A percentile compares a stretch with the other conserved stretches of the same genome.
Conservation (phyloP, 1,284 basidiomycete species). For the Puccinia hordei region DNA sequence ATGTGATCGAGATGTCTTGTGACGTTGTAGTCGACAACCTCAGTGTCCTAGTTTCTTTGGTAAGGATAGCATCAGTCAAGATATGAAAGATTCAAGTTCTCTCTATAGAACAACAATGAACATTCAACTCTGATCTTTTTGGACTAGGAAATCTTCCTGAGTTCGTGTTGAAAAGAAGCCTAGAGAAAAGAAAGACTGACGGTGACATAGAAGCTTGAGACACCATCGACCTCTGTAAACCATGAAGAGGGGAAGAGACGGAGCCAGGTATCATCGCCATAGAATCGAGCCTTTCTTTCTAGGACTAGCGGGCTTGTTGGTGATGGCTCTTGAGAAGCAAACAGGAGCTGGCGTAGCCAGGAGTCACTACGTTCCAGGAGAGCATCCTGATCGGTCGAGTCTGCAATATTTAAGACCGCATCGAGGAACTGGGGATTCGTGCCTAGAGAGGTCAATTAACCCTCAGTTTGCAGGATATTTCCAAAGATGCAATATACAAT, state of each 20-base stretch:
- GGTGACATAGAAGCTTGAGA: constrained; percentile 55
- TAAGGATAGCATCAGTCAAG: neutral
- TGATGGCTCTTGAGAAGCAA: constrained; percentile 16
- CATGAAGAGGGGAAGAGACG: constrained; percentile 53
- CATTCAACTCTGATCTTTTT: too few relatives aligned
- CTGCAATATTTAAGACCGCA: constrained; percentile 54
- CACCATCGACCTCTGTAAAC: constrained; percentile 53
- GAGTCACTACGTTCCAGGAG: constrained; percentile 53
- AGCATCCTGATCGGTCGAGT: constrained; percentile 39
- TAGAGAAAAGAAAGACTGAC: constrained; percentile 38
- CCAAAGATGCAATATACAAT: neutral
- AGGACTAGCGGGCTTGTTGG: too few relatives aligned
- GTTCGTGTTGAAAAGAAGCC: neutral
- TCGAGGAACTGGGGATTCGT: constrained; percentile 54
- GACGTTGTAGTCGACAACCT: constrained; percentile 53
- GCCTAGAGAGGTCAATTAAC: neutral
- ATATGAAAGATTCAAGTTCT: neutral
- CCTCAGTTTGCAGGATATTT: neutral
- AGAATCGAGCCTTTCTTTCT: constrained; percentile 50
- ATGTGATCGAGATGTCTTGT: constrained; percentile 53
- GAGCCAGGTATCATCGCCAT: constrained; percentile 55
- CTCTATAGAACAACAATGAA: neutral
- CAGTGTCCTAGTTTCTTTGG: constrained; percentile 52
- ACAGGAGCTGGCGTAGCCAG: constrained; percentile 51
- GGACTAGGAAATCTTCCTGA: neutral